Base-by-base conservation (phyloP, 176 grass and related monocot species). In the Oryza longistaminata region DNA sequence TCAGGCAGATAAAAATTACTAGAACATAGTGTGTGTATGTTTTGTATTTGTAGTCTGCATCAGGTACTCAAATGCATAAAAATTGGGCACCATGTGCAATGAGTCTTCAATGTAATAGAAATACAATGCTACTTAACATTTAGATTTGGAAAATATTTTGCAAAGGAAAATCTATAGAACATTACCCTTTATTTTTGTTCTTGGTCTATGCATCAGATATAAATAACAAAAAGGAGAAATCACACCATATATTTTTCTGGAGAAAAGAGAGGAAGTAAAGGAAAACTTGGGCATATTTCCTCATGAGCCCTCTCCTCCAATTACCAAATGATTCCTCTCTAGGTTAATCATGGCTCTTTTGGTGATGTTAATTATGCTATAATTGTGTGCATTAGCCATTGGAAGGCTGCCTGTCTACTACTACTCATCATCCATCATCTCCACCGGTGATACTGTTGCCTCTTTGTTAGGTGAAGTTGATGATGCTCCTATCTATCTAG, bases 381-480 rank as follows among this genome's bases (percentile, higher is more conserved):
- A 48, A 42, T 45, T 66, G 31, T 21, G 64, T 27, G 31, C 44
- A 10, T 33, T 37, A 39, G 26, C 61, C 62, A 25, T 25, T 50
- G 35, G 62, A 84, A 67, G 45, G 26, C 14, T 26, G 45, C 21
- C 45, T 69, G 68, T 68, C 64, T 70, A 21, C 73, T 69, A 15
- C 45, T 58, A 17, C 40, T 42, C 11, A 16, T 75, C 58, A 22
- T 10, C 21, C 58, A 62, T 61, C 17, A 1, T 24, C 58, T 62
- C 26, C 3, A 75, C 40, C 11, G 31, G 40, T 48, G 53, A 22
- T 71, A 37, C 66, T 71, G 26, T 42, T 37, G 39, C 37, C 45
- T 71, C 66, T 39, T 85, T 64, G 66, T 78, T 78, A 71, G 83
- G 75, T 85, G 83, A 78, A 62, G 66, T 33, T 6, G 75, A 71